Evolutionary conservation across 2,329 filamentous ascomycete genomes (phyloP), one percentile per base, ranked within the genome.

Genomic region (Monascus ruber): DNA sequence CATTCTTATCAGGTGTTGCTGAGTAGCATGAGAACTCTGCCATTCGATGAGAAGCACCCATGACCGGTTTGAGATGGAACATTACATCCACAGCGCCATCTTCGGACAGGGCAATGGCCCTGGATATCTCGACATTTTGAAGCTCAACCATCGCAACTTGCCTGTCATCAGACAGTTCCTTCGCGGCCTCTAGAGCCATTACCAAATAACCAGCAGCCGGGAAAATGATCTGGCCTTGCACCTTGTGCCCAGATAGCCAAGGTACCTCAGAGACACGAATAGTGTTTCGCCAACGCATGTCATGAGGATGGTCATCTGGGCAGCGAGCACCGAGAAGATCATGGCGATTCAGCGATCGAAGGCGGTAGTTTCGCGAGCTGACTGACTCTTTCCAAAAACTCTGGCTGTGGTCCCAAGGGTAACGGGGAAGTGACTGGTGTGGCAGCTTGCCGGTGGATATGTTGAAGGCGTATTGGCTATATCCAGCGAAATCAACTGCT

Each of bases 191-290:
- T 4, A 50, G 4, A 4, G 44, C 47, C 42, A 46, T 46, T 8
- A 34, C 10, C 17, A 45, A 28, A 34, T 49, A 48, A 6, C 48
- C 54, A 33, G 54, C 44, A 24, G 47, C 54, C 4, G 57, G 57
- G 35, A 52, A 58, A 4, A 61, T 39, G 6, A 42, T 42, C 31
- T 51, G 46, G 4, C 48, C 47, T 24, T 56, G 53, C 7, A 60
- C 26, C 24, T 39, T 26, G 36, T 62, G 57, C n/a, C 46, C 51
- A 3, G 27, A 6, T 2, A 60, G 28, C 58, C 56, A 60, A 6
- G 52, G 43, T 1, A 56, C 28, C 33, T 60, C 56, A 1, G 11
- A 34, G 5, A 44, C 24, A 3, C 37, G 29, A 5, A 59, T 35
- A 3, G 52, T 28, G 26, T 52, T 52, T 6, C 43, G 34, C 52